Evolutionary conservation across 2,329 filamentous ascomycete species (phyloP).

Genomic region (Nectriaceae sp.): DNA sequence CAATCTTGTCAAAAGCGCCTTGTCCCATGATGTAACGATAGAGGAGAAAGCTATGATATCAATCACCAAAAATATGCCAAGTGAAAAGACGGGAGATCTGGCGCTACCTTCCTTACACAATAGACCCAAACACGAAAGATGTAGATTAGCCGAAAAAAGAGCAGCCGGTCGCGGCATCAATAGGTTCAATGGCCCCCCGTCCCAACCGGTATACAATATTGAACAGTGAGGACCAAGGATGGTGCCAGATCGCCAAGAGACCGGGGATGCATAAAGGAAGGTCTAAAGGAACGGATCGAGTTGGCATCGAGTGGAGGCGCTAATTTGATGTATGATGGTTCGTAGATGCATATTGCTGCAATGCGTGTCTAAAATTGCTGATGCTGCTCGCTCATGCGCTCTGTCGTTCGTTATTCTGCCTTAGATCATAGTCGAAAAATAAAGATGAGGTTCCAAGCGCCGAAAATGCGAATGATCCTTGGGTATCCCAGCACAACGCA

Average conservation of each 20-base stretch:
- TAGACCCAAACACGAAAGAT: constrained; percentile 6
- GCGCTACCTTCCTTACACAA: constrained; percentile 4
- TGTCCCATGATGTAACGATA: constrained; percentile 26
- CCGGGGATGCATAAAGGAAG: constrained; percentile 15
- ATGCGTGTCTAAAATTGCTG: constrained; percentile 21
- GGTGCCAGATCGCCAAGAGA: background rate
- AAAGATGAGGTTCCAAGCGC: constrained; percentile 31
- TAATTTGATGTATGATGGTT: constrained; percentile 10
- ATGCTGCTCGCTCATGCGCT: constrained; percentile 26
- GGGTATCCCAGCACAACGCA: constrained; percentile 32
- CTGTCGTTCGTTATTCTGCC: constrained; percentile 27
- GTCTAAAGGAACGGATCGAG: constrained; percentile 19
- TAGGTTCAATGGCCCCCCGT: background rate
- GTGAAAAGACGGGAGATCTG: constrained; percentile 14
- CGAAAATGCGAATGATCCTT: constrained; percentile 34
- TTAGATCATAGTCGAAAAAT: constrained; percentile 27
- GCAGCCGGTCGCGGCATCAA: background rate
- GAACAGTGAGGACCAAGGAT: constrained; percentile 4
- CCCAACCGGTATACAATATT: background rate
- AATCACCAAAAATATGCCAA: constrained; percentile 14
- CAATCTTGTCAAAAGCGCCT: constrained; percentile 31
- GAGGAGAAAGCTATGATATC: constrained; percentile 16
- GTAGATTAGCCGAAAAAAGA: background rate
- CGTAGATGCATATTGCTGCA: background rate
- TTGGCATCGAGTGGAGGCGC: constrained; percentile 17